These are phyloP conservation scores for Triticum urartu DNA, from an alignment of 176 grass and related monocot genomes.

Conservation along the genomic window DNA sequence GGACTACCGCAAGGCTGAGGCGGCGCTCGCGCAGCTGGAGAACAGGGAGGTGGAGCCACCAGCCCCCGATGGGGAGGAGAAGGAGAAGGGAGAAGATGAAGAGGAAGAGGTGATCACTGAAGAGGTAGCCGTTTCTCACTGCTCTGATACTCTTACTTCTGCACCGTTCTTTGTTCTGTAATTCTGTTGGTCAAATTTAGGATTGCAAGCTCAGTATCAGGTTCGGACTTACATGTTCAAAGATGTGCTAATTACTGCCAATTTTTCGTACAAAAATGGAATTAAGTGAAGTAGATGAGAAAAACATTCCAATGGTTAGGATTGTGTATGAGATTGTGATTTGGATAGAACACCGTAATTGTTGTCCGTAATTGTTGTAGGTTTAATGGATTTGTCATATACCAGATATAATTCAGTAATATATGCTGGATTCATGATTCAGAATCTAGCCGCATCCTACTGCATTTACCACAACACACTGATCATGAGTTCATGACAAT, in stretches of 20 bases:
- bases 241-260: neutral
- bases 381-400: neutral
- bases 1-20: conserved; percentile 70
- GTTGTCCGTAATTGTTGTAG: neutral
- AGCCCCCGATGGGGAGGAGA: conserved; percentile 35
- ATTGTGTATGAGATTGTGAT: neutral
- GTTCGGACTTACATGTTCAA: neutral
- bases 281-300: neutral
- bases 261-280: neutral
- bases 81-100: conserved; percentile 43
- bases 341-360: neutral
- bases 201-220: neutral
- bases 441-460: neutral
- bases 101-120: conserved; percentile 80
- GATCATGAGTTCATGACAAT: neutral
- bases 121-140: conserved; percentile 49
- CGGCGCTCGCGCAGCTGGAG: conserved; percentile 70
- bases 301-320: neutral
- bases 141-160: neutral
- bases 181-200: neutral
- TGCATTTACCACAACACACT: neutral
- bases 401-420: neutral
- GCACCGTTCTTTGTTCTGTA: neutral
- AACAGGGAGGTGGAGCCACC: conserved; percentile 55
- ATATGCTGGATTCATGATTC: neutral